Conservation (phyloP, 176 grass and related monocot genomes). For the Triticum dicoccoides region DNA sequence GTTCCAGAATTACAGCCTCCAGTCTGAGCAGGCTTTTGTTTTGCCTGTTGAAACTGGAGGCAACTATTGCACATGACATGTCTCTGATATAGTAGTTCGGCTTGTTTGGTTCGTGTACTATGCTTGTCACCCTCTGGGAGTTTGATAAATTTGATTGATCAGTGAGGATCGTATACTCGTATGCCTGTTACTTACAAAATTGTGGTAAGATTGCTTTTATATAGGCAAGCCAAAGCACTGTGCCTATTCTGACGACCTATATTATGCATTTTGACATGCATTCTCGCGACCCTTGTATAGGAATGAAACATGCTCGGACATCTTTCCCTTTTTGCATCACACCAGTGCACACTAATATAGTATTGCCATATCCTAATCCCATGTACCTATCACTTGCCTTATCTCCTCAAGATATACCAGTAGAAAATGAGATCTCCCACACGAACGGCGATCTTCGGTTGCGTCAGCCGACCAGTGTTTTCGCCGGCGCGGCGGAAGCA, state of each 20-base stretch:
- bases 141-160: not conserved
- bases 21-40: not conserved
- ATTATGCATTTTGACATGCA: no score
- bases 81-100: not conserved
- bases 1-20: not conserved
- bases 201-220: no score
- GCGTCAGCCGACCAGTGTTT: slow-evolving; percentile 17
- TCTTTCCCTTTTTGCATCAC: not conserved
- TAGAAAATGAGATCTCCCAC: slow-evolving; percentile 10
- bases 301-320: not conserved
- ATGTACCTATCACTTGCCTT: not conserved
- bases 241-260: no score
- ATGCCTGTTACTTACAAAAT: no score
- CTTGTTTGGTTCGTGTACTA: not conserved
- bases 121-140: not conserved
- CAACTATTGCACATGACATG: not conserved
- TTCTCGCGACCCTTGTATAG: not conserved
- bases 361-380: not conserved
- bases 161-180: no score
- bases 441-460: slow-evolving; percentile 26
- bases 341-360: not conserved
- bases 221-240: no score
- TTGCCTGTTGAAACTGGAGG: not conserved
- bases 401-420: not conserved
- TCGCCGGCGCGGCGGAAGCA: not conserved